phyloP scores from a whole-genome alignment of 202 grass and related monocot genomes.

The Dendrocalamus latiflorus region DNA sequence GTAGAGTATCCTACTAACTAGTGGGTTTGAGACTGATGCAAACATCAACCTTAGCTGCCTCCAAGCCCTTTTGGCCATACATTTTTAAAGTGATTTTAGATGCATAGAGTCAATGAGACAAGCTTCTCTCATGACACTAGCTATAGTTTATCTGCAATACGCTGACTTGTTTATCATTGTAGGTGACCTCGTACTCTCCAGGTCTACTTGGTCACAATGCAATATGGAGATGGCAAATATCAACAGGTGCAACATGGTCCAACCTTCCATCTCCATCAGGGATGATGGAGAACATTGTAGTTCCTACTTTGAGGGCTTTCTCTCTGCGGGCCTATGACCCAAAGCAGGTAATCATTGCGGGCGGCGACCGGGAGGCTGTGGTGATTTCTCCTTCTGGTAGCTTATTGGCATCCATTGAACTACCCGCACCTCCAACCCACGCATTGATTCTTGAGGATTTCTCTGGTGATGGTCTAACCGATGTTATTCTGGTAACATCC shows the following conservation, averaged over 20 bases:
- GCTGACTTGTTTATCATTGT: no score
- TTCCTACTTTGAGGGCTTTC: conserved; percentile 80
- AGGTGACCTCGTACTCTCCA: no score
- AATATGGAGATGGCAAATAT: conserved; percentile 85
- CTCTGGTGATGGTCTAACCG: conserved; percentile 48
- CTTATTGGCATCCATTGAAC: conserved; percentile 44
- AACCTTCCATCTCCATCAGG: no score
- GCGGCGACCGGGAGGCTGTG: conserved; percentile 67
- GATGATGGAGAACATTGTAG: conserved; percentile 15
- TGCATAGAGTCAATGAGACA: neutral
- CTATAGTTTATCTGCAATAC: neutral
- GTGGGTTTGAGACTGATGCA: neutral
- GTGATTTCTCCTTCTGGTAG: no score
- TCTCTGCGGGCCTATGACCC: conserved; percentile 45
- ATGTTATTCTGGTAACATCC: neutral
- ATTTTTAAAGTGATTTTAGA: neutral
- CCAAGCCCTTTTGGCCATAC: neutral
- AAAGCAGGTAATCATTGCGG: conserved; percentile 60
- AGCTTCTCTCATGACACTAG: neutral
- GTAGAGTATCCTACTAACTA: neutral
- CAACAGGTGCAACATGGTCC: neutral
- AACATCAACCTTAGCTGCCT: neutral
- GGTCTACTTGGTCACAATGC: conserved; percentile 32
- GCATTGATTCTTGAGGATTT: conserved; percentile 62
- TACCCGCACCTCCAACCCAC: conserved; percentile 71